These are phyloP conservation scores for Nakazawaea ernobii DNA, from an alignment of 805 yeast species.

Conservation along the genomic window DNA sequence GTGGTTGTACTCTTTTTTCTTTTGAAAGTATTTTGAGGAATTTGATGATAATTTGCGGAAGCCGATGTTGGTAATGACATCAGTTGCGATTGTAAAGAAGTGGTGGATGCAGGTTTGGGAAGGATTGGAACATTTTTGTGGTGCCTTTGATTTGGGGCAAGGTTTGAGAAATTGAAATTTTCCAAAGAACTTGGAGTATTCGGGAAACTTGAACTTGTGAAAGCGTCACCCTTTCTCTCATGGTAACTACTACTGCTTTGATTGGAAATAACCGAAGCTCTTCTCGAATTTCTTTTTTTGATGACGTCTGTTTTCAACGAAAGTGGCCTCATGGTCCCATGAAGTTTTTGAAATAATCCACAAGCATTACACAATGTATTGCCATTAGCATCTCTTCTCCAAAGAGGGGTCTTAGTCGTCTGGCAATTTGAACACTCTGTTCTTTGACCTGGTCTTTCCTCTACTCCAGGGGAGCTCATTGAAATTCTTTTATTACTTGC, in stretches of 20 bases:
- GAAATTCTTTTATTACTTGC: slow-evolving; percentile 3
- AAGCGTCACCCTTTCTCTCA: slow-evolving; percentile 3
- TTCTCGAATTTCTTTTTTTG: slow-evolving; percentile 48
- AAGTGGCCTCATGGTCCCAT: slow-evolving; percentile 57
- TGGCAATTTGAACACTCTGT: slow-evolving; percentile 51
- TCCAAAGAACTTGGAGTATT: slow-evolving; percentile 8
- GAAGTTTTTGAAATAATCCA: slow-evolving; percentile 54
- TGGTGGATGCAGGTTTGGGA: slow-evolving; percentile 8
- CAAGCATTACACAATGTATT: slow-evolving; percentile 61
- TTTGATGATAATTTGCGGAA: neutral
- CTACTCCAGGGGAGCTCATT: neutral
- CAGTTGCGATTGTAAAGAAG: neutral
- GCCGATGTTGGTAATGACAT: slow-evolving; percentile 2
- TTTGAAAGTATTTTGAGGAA: slow-evolving; percentile 9
- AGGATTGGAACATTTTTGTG: slow-evolving; percentile 11
- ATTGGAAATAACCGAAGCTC: slow-evolving; percentile 13
- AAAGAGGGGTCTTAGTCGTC: slow-evolving; percentile 54
- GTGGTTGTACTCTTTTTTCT: slow-evolving; percentile 10
- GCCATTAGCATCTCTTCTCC: slow-evolving; percentile 57
- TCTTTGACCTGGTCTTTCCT: neutral
- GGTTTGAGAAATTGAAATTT: neutral
- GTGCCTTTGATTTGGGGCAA: neutral
- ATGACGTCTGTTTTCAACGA: slow-evolving; percentile 53
- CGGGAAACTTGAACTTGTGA: slow-evolving; percentile 7
- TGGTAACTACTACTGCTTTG: neutral